Conservation (phyloP, 1,284 basidiomycete species). For the Hemileccinum hortonii region DNA sequence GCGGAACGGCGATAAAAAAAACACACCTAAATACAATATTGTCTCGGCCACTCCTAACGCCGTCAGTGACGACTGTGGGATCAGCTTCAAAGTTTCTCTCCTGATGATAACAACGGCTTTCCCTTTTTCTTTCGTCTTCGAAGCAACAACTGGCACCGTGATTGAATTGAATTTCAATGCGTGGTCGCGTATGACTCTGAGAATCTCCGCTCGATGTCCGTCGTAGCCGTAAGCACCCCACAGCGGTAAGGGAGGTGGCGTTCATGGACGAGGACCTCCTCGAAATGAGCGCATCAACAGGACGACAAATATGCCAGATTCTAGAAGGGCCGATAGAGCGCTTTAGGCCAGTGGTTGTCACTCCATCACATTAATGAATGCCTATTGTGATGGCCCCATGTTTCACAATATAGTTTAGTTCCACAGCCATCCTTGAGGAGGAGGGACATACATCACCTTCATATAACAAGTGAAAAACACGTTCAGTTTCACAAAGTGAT, state of each 20-base stretch:
- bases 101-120: constrained; percentile 16
- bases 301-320: constrained; percentile 15
- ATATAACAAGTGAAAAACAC: constrained; percentile 10
- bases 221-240: constrained; percentile 12
- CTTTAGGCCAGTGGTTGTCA: constrained; percentile 9
- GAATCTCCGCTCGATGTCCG: constrained; percentile 24
- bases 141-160: constrained; percentile 16
- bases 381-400: constrained; percentile 8
- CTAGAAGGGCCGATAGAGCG: constrained; percentile 22
- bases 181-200: constrained; percentile 4
- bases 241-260: constrained; percentile 7
- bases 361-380: constrained; percentile 24
- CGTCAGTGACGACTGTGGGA: constrained; percentile 29
- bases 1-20: constrained; percentile 9
- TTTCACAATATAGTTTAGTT: constrained; percentile 2
- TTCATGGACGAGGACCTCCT: constrained; percentile 9
- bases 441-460: constrained; percentile 7
- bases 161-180: constrained; percentile 9
- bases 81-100: constrained; percentile 20
- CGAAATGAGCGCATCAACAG: constrained; percentile 11
- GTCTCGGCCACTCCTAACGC: constrained; percentile 26
- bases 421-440: constrained; percentile 5
- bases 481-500: not conserved
- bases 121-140: constrained; percentile 13
- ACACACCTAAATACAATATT: constrained; percentile 21